A percentile compares a stretch with the other conserved stretches of the same genome.
Evolutionary conservation across 768 basidiomycete genomes (phyloP).

Genomic region (Dacryopinax primogenitus): DNA sequence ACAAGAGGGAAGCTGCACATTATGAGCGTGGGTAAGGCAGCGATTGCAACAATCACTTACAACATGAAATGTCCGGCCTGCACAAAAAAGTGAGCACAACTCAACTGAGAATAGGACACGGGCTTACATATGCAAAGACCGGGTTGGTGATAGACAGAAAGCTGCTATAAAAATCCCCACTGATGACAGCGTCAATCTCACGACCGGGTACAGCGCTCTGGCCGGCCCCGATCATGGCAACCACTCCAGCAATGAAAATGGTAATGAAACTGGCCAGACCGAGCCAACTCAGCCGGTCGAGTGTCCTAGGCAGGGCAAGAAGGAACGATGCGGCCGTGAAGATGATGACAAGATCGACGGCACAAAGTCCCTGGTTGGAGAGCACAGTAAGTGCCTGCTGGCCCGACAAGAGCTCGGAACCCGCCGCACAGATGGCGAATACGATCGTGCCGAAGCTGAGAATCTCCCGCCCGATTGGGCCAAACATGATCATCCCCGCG

Average conservation of each 20-base stretch:
- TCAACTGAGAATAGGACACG: conserved; percentile 17
- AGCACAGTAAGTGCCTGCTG: conserved; percentile 40
- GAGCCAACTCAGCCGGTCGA: conserved; percentile 37
- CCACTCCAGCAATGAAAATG: conserved; percentile 36
- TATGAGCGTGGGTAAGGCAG: background rate
- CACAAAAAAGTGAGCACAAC: background rate
- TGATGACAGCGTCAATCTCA: conserved; percentile 28
- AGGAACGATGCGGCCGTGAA: conserved; percentile 35
- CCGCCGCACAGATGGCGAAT: conserved; percentile 40
- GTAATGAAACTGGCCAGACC: conserved; percentile 33
- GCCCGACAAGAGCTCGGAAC: conserved; percentile 38
- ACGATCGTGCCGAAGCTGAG: conserved; percentile 37
- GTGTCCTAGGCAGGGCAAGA: conserved; percentile 37
- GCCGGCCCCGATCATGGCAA: conserved; percentile 42
- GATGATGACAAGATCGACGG: conserved; percentile 35
- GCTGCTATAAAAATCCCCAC: conserved; percentile 36
- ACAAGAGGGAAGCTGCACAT: conserved; percentile 38
- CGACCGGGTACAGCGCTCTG: conserved; percentile 35
- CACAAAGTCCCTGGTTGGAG: conserved; percentile 38
- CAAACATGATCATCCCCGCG: conserved; percentile 39
- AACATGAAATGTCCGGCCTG: conserved; percentile 39
- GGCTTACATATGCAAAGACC: conserved; percentile 42
- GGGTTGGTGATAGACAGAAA: conserved; percentile 44
- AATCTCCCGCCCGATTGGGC: conserved; percentile 37
- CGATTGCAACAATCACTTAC: conserved; percentile 19